Conservation (phyloP, 306 rosid species). For the Luffa acutangula region DNA sequence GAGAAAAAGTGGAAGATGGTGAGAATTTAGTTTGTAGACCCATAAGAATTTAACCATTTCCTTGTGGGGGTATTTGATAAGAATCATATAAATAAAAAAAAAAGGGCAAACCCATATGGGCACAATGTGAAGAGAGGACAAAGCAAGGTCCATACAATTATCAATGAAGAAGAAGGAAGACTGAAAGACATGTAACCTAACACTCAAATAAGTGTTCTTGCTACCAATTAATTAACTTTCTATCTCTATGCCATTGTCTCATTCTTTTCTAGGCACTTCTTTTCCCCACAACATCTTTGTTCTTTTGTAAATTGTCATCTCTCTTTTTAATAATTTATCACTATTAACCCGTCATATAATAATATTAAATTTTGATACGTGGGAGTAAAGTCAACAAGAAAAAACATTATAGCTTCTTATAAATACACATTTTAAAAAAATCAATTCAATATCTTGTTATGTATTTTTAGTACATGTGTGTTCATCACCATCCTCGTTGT, state of each 20-base stretch:
- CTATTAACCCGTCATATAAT: not conserved
- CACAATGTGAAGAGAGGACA: not conserved
- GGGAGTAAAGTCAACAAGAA: not conserved
- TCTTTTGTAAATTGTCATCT: not conserved
- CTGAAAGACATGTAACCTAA: slow-evolving; percentile 7
- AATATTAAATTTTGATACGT: not conserved
- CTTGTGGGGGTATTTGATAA: not conserved
- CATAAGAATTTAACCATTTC: slow-evolving; percentile 4
- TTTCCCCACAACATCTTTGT: not conserved
- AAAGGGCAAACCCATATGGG: slow-evolving; percentile 2
- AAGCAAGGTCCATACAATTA: not conserved
- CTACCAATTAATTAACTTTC: slow-evolving; percentile 3
- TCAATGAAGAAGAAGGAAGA: not conserved
- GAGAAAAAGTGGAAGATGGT: not conserved
- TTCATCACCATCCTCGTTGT: too few relatives aligned
- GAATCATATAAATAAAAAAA: not conserved
- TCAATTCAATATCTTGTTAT: too few relatives aligned
- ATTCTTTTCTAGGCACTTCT: not conserved
- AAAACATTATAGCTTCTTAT: not conserved
- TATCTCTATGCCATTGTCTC: not conserved
- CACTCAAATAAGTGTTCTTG: not conserved
- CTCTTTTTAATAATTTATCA: not conserved
- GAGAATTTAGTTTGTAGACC: not conserved
- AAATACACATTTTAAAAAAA: too few relatives aligned
- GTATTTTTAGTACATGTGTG: too few relatives aligned